These are phyloP conservation scores for Cytospora piceicola DNA, from an alignment of 2,329 filamentous ascomycete species.

Conservation along the genomic window DNA sequence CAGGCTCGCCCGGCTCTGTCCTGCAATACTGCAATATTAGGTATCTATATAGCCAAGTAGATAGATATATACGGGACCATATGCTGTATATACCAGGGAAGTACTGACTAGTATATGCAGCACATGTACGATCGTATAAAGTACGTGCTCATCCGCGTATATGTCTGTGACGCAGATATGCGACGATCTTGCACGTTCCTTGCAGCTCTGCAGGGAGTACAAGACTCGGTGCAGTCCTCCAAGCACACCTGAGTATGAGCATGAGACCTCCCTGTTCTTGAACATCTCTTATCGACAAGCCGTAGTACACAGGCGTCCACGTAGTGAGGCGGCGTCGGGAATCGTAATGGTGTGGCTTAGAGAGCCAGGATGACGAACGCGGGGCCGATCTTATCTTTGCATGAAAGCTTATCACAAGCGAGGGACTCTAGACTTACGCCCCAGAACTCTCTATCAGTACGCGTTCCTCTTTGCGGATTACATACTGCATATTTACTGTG, in stretches of 20 bases:
- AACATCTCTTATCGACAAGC: background rate
- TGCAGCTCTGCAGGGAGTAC: background rate
- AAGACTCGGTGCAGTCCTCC: background rate
- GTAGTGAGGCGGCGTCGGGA: background rate
- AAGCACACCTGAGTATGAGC: background rate
- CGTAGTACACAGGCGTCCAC: background rate
- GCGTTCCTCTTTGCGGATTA: background rate
- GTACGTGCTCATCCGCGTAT: background rate
- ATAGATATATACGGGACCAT: background rate
- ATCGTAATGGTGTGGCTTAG: background rate
- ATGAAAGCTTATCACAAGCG: background rate
- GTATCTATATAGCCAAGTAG: too few species aligned
- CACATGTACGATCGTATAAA: background rate
- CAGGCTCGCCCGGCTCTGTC: background rate
- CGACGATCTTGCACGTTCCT: background rate
- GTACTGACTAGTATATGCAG: background rate
- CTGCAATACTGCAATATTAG: background rate
- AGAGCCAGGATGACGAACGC: background rate
- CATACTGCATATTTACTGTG: background rate
- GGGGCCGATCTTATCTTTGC: slow-evolving; percentile 3
- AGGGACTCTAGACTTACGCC: background rate
- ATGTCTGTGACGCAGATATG: background rate
- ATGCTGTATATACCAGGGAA: too few species aligned
- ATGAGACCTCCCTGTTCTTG: background rate
- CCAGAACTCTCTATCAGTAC: too few species aligned